Percentiles rank a stretch among this genome's conserved stretches.
These are phyloP conservation scores for Drechslerella dactyloides DNA, from an alignment of 2,329 filamentous ascomycete species.

Conservation along the genomic window DNA sequence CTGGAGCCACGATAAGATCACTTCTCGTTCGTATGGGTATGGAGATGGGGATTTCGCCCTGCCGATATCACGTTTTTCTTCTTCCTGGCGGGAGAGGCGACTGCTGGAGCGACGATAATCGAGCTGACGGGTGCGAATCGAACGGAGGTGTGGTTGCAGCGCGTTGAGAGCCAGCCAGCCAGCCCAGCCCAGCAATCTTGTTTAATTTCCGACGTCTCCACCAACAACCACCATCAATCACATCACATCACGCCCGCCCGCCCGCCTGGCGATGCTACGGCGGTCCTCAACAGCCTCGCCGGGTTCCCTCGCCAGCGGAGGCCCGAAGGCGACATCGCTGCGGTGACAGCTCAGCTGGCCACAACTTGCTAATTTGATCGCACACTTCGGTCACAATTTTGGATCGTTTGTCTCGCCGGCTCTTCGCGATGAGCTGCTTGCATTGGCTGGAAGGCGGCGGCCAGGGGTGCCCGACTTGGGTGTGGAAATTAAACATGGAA, in stretches of 20 bases:
- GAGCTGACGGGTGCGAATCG: not conserved
- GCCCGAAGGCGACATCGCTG: not conserved
- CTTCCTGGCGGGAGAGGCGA: conserved; percentile 23
- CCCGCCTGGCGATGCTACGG: not conserved
- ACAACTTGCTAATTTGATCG: conserved; percentile 20
- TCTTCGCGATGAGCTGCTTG: conserved; percentile 18
- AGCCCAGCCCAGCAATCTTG: conserved; percentile 14
- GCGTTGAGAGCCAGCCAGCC: too few relatives aligned
- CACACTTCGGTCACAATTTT: conserved; percentile 6
- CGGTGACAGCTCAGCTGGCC: conserved; percentile 43
- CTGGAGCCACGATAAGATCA: not conserved
- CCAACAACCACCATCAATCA: conserved; percentile 13
- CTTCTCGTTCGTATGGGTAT: not conserved
- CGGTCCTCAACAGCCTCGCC: too few relatives aligned
- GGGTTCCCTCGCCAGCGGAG: conserved; percentile 5
- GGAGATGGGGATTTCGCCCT: conserved; percentile 16
- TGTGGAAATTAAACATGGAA: conserved; percentile 46
- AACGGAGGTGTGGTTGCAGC: conserved; percentile 9
- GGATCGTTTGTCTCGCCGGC: conserved; percentile 12
- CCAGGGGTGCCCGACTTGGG: conserved; percentile 18
- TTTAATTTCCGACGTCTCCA: conserved; percentile 48
- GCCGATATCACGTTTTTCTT: conserved; percentile 38
- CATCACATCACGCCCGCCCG: too few relatives aligned
- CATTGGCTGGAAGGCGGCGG: conserved; percentile 17
- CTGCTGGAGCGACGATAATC: not conserved